Base-by-base conservation (phyloP, 306 rosid species). In the Malus sieversii region DNA sequence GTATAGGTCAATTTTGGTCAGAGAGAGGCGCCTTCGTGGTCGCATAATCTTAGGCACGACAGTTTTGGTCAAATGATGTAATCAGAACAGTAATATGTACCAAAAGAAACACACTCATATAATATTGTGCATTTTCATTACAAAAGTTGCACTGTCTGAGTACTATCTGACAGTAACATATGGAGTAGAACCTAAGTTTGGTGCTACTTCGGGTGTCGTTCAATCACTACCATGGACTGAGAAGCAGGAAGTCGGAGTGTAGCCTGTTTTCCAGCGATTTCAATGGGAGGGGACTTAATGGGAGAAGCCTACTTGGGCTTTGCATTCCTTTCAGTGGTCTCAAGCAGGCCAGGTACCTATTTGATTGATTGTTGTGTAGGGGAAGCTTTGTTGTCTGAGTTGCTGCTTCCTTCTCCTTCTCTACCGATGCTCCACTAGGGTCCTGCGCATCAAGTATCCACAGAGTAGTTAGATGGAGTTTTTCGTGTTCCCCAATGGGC, bases 171-270 rank as follows among this genome's bases (percentile, higher is more conserved):
- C 71, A 5, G 83, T 79, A 59, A 83, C 78, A 48, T 20, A 83
- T 35, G 86, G 84, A 27, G 86, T 79, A 73, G 86, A 79, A 71
- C 61, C 61, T 18, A 75, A 70, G 81, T 71, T 77, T n/a, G 83
- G 71, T 79, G 78, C 77, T 60, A 83, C 42, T 52, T 82, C 65
- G 18, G 85, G 85, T 44, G 85, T 30, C 15, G 25, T 12, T 2
- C 68, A 66, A 66, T 66, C 75, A 4, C 40, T 70, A 8, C 53
- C 75, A 22, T 71, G 51, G 35, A 69, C 61, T 10, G 29, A 59
- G 69, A 44, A 33, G 79, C 71, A 68, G 16, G 87, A 65, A 74
- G 16, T 71, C 40, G 83, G 86, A 18, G 83, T 79, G 76, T 20
- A 79, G 59, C 35, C 52, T 80, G 78, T 84, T 84, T 75, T 84